These are phyloP conservation scores for Penicillium angulare DNA, from an alignment of 495 filamentous ascomycete genomes.

Conservation along the genomic window DNA sequence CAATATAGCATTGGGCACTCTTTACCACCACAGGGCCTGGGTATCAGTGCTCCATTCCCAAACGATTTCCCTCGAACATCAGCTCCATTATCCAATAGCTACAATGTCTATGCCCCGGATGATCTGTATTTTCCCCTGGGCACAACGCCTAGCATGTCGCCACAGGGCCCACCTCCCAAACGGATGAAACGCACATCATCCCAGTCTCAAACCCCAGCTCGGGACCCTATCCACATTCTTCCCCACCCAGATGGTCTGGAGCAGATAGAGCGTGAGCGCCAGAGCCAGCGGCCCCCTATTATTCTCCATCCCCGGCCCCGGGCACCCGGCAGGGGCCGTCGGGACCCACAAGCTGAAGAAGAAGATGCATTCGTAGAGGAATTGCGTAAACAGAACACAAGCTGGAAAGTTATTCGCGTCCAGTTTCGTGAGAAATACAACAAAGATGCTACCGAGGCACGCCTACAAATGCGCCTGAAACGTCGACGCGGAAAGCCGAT, in stretches of 20 bases:
- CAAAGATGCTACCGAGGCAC: conserved; percentile 64
- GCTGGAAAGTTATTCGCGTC: conserved; percentile 68
- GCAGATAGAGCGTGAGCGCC: conserved; percentile 35
- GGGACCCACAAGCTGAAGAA: conserved; percentile 56
- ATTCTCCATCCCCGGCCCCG: conserved; percentile 32
- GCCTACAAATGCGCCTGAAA: conserved; percentile 72
- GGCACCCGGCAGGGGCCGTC: conserved; percentile 39
- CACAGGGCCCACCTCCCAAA: conserved; percentile 24
- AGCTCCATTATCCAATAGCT: conserved; percentile 21
- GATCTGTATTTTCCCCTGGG: conserved; percentile 17
- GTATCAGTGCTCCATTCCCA: conserved; percentile 38
- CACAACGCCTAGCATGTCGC: conserved; percentile 27
- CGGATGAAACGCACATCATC: conserved; percentile 27
- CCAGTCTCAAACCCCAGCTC: conserved; percentile 17
- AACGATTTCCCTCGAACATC: conserved; percentile 29
- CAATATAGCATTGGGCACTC: conserved; percentile 31
- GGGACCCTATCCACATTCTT: conserved; percentile 36
- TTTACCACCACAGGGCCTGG: conserved; percentile 35
- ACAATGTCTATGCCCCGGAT: conserved; percentile 24
- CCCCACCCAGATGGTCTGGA: conserved; percentile 41
- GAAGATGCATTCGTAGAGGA: conserved; percentile 65
- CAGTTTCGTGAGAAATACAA: conserved; percentile 61
- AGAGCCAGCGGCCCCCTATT: conserved; percentile 23
- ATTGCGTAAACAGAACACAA: conserved; percentile 63
- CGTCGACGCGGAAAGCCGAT: conserved; percentile 60